Conservation (phyloP, 768 basidiomycete genomes). For the Suillus discolor region DNA sequence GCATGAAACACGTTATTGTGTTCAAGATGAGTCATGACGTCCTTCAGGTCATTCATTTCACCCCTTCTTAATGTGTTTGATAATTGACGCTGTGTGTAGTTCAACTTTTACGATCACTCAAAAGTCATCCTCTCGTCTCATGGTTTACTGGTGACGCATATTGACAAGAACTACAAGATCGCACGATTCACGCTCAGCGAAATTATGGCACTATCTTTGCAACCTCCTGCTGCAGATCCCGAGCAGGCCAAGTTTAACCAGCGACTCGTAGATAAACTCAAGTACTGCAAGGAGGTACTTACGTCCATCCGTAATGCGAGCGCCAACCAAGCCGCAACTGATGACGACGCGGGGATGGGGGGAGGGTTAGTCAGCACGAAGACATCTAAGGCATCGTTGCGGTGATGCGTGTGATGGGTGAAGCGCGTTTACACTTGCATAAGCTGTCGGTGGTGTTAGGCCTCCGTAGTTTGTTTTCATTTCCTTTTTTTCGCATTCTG, state of each 20-base stretch:
- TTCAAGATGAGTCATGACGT: conserved; percentile 96
- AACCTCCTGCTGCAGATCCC: conserved; percentile 43
- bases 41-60: conserved; percentile 71
- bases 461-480: neutral
- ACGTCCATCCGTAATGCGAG: conserved; percentile 67
- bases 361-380: conserved; percentile 16
- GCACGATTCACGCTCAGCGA: conserved; percentile 73
- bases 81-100: conserved; percentile 49
- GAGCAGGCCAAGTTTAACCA: conserved; percentile 63
- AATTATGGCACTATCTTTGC: conserved; percentile 60
- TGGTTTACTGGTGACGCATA: conserved; percentile 82
- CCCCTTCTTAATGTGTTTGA: conserved; percentile 1
- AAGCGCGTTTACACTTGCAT: neutral
- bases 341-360: conserved; percentile 14
- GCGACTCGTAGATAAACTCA: conserved; percentile 75
- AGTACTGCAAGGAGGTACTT: conserved; percentile 86
- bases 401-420: neutral
- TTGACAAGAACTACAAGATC: conserved; percentile 85
- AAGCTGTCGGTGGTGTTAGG: conserved; percentile 6
- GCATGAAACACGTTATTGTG: conserved; percentile 97
- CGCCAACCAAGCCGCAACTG: conserved; percentile 32
- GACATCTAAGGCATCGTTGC: conserved; percentile 23
- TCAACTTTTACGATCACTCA: conserved; percentile 98
- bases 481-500: conserved; percentile 1
- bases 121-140: conserved; percentile 88